Percentiles rank a stretch among this genome's conserved stretches.
These are phyloP conservation scores for Malassezia restricta DNA, from an alignment of 1,284 basidiomycete genomes.

Conservation along the genomic window DNA sequence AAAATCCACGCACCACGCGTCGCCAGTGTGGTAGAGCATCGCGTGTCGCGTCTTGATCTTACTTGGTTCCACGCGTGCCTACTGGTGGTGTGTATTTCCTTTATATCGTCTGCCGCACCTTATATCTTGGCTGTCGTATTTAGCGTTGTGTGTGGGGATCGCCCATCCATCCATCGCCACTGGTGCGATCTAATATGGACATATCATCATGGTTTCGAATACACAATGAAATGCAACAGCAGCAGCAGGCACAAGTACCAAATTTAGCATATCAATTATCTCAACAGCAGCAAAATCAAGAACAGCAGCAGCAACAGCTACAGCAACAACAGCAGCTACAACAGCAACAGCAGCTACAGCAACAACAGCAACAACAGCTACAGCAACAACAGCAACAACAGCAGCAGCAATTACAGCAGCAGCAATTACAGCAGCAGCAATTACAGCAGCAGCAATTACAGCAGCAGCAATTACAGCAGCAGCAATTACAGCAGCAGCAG, in stretches of 20 bases:
- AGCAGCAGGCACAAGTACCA: not conserved
- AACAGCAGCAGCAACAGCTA: conserved; percentile 7
- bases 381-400: conserved; percentile 9
- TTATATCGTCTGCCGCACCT: too few relatives aligned
- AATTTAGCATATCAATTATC: not conserved
- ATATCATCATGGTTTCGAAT: conserved; percentile 11
- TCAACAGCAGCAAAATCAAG: not conserved
- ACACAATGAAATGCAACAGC: conserved; percentile 11
- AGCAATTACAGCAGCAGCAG: not conserved
- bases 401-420: conserved; percentile 1
- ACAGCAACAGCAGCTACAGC: not conserved
- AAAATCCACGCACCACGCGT: not conserved
- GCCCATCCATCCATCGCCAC: too few relatives aligned
- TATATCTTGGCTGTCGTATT: too few relatives aligned
- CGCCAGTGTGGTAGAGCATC: not conserved
- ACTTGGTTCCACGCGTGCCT: too few relatives aligned
- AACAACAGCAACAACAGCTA: conserved; percentile 7
- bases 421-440: conserved; percentile 9
- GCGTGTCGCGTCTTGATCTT: conserved; percentile 2
- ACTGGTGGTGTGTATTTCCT: too few relatives aligned
- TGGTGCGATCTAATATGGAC: not conserved
- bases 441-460: conserved; percentile 10
- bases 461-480: conserved; percentile 10
- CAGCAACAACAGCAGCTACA: conserved; percentile 1
- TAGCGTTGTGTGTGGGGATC: too few relatives aligned